Conservation (phyloP, 495 filamentous ascomycete species). For the Aspergillus olivimuriae region DNA sequence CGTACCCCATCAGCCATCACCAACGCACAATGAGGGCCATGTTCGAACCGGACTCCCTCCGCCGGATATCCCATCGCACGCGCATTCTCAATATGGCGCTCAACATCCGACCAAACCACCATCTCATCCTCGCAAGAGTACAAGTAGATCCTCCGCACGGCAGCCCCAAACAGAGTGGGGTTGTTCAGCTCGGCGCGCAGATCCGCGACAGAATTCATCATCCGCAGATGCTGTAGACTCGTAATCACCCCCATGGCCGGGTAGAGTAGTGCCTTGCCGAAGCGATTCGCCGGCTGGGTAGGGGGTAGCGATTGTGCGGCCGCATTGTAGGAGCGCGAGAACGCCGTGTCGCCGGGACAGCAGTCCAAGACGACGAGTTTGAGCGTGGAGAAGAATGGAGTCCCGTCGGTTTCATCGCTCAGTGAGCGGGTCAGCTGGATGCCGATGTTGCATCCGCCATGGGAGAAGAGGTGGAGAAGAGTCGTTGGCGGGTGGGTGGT, state of each 20-base stretch:
- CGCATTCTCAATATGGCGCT: slow-evolving; percentile 1
- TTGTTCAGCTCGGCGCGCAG: slow-evolving; percentile 4
- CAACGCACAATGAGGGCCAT: slow-evolving; percentile 2
- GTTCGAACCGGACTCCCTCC: slow-evolving; percentile 1
- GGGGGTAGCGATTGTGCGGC: background rate
- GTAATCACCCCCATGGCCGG: background rate
- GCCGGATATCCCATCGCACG: background rate
- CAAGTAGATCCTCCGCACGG: slow-evolving; percentile 1
- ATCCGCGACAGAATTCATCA: background rate
- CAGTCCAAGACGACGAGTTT: slow-evolving; percentile 5
- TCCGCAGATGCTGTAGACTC: background rate
- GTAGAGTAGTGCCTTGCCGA: background rate
- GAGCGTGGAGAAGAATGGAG: background rate
- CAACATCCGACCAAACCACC: slow-evolving; percentile 4
- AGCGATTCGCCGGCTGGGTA: background rate
- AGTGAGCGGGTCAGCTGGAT: slow-evolving; percentile 1
- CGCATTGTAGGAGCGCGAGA: background rate
- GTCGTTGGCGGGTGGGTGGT: background rate
- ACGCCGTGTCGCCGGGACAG: slow-evolving; percentile 4
- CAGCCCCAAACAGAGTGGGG: background rate
- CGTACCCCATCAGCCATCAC: background rate
- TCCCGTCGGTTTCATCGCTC: background rate
- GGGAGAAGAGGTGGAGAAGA: slow-evolving; percentile 10
- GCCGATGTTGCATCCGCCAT: slow-evolving; percentile 4
- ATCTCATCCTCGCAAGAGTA: slow-evolving; percentile 3